Evolutionary conservation across 176 grass and related monocot species (phyloP).

Genomic region (Alopecurus myosuroides): DNA sequence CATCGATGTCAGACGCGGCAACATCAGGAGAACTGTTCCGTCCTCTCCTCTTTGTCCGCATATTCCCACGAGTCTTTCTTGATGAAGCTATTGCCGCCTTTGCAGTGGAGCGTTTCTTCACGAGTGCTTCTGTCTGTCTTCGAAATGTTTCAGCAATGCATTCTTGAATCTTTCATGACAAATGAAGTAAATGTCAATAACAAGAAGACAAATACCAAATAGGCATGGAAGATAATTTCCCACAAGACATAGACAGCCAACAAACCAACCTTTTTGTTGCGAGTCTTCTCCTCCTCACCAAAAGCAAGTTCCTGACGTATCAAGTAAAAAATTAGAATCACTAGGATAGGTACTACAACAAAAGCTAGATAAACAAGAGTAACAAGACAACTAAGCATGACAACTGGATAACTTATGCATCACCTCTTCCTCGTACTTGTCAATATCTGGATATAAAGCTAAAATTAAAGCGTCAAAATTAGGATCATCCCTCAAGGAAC

Average conservation of each 20-base stretch:
- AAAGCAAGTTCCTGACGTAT: conserved; percentile 76
- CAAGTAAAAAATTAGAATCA: conserved; percentile 31
- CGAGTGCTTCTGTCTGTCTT: conserved; percentile 80
- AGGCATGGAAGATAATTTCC: neutral
- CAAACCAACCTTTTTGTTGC: conserved; percentile 64
- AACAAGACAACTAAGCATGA: neutral
- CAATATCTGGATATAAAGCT: conserved; percentile 85
- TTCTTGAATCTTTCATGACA: conserved; percentile 71
- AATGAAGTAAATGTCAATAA: conserved; percentile 31
- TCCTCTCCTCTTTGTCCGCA: conserved; percentile 46
- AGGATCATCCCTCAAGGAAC: conserved; percentile 86
- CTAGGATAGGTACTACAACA: conserved; percentile 1
- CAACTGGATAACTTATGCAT: conserved; percentile 23
- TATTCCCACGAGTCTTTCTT: conserved; percentile 47
- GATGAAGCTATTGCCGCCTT: conserved; percentile 36
- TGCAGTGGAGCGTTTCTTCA: conserved; percentile 46
- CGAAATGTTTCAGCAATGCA: conserved; percentile 73
- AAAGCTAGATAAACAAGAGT: conserved; percentile 27
- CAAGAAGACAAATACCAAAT: conserved; percentile 2
- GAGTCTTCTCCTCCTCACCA: conserved; percentile 62
- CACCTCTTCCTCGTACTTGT: conserved; percentile 94
- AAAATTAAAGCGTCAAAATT: conserved; percentile 86
- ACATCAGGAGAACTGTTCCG: conserved; percentile 46
- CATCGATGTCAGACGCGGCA: conserved; percentile 44
- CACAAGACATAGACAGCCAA: conserved; percentile 15